Conservation (phyloP, 1,284 basidiomycete genomes). For the Ceratobasidium sp. region DNA sequence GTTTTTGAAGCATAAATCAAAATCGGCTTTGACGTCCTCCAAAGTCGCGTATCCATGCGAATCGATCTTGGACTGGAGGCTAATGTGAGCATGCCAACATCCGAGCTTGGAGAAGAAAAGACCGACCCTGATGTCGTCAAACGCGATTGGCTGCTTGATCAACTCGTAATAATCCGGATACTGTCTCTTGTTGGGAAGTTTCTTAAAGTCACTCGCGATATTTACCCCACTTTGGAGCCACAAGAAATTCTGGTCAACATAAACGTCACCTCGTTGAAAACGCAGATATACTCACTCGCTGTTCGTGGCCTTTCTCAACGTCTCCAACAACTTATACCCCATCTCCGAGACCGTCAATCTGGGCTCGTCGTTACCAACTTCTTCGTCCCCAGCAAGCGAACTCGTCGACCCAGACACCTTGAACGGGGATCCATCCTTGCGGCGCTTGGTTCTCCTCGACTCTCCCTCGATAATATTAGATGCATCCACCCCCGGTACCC, state of each 20-base stretch:
- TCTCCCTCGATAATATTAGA: slow-evolving; percentile 39
- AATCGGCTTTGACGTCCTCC: slow-evolving; percentile 76
- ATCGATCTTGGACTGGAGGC: slow-evolving; percentile 64
- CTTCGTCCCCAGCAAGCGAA: slow-evolving; percentile 6
- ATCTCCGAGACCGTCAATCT: slow-evolving; percentile 60
- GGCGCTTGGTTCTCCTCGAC: slow-evolving; percentile 32
- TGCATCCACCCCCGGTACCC: slow-evolving; percentile 34
- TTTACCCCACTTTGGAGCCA: slow-evolving; percentile 60
- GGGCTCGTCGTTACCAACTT: not conserved
- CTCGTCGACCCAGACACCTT: slow-evolving; percentile 30
- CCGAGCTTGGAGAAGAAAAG: not conserved
- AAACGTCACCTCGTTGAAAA: not conserved
- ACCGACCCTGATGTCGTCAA: slow-evolving; percentile 81
- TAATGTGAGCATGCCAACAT: not conserved
- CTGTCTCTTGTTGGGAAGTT: slow-evolving; percentile 73
- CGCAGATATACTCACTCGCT: slow-evolving; percentile 72
- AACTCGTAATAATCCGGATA: slow-evolving; percentile 91
- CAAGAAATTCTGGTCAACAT: slow-evolving; percentile 8
- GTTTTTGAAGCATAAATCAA: slow-evolving; percentile 88
- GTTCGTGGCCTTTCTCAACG: slow-evolving; percentile 73
- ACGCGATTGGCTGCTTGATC: slow-evolving; percentile 78
- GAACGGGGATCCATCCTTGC: slow-evolving; percentile 33
- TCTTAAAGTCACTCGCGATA: slow-evolving; percentile 75
- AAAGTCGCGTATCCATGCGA: slow-evolving; percentile 67
- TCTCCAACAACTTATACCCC: slow-evolving; percentile 71